Percentiles rank a stretch among this genome's conserved stretches.
Evolutionary conservation across 768 basidiomycete species (phyloP).

Genomic region (Strobilomyces confusus): DNA sequence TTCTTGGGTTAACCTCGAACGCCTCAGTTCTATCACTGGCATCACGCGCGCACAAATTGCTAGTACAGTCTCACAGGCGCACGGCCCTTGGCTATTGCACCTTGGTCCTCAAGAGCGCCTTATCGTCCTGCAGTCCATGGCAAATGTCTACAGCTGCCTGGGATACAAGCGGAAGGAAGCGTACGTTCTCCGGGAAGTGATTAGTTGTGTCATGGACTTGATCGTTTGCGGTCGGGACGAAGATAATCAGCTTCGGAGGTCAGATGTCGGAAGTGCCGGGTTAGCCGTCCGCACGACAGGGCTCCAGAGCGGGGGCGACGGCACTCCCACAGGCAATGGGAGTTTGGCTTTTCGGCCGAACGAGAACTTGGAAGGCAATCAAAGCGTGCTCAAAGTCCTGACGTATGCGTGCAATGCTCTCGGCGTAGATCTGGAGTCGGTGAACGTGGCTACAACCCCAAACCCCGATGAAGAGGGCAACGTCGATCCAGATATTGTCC

Average conservation of each 20-base stretch:
- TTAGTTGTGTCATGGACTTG: constrained; percentile 80
- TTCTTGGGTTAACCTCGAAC: constrained; percentile 54
- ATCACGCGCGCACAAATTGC: constrained; percentile 70
- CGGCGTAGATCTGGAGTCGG: constrained; percentile 77
- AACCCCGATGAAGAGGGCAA: constrained; percentile 17
- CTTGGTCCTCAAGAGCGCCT: constrained; percentile 76
- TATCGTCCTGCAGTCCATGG: constrained; percentile 61
- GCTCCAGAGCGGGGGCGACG: constrained; percentile 28
- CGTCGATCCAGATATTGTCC: constrained; percentile 3
- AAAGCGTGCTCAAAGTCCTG: constrained; percentile 71
- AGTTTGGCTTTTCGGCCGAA: constrained; percentile 67
- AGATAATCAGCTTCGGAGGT: constrained; percentile 45
- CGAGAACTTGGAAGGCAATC: constrained; percentile 77
- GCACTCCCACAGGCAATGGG: constrained; percentile 34
- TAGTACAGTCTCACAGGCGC: constrained; percentile 59
- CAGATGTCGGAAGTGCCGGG: constrained; percentile 36
- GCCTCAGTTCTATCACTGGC: constrained; percentile 63
- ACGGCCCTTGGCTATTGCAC: constrained; percentile 85
- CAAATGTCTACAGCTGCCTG: constrained; percentile 72
- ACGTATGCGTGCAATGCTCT: constrained; percentile 73
- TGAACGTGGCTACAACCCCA: constrained; percentile 43
- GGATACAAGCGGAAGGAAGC: constrained; percentile 89
- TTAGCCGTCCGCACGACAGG: constrained; percentile 47
- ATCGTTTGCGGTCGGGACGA: constrained; percentile 84
- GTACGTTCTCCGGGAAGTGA: constrained; percentile 78